Conservation (phyloP, 768 basidiomycete genomes). For the Amanita thiersii region DNA sequence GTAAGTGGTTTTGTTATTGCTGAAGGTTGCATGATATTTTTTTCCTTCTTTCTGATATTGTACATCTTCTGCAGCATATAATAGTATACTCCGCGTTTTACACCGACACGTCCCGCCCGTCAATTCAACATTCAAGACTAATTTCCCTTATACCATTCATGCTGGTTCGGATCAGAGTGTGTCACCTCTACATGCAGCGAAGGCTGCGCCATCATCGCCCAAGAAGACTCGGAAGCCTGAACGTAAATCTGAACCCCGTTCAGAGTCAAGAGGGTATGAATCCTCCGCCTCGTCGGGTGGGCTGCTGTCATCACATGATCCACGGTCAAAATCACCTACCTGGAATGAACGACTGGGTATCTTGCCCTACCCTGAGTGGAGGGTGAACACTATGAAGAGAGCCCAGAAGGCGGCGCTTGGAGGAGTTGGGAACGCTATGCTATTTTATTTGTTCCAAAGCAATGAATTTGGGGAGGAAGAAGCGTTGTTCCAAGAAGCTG, state of each 20-base stretch:
- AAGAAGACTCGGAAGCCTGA: too few species aligned
- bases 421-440: conserved; percentile 1
- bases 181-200: neutral
- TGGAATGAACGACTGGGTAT: neutral
- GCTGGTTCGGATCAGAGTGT: neutral
- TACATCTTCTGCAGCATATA: conserved; percentile 19
- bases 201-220: neutral
- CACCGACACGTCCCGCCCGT: conserved; percentile 21
- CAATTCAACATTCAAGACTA: conserved; percentile 1
- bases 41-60: neutral
- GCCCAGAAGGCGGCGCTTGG: conserved; percentile 3
- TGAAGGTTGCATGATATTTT: neutral
- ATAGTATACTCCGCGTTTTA: conserved; percentile 27
- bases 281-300: neutral
- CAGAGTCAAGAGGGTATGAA: neutral
- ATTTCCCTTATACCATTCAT: neutral
- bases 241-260: neutral
- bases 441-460: neutral
- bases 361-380: conserved; percentile 4
- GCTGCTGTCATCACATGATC: neutral
- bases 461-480: neutral
- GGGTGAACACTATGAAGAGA: neutral
- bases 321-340: neutral
- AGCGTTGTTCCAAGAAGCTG: neutral
- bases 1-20: conserved; percentile 12